Base-by-base conservation (phyloP, 2,329 filamentous ascomycete species). In the Didymella pomorum region DNA sequence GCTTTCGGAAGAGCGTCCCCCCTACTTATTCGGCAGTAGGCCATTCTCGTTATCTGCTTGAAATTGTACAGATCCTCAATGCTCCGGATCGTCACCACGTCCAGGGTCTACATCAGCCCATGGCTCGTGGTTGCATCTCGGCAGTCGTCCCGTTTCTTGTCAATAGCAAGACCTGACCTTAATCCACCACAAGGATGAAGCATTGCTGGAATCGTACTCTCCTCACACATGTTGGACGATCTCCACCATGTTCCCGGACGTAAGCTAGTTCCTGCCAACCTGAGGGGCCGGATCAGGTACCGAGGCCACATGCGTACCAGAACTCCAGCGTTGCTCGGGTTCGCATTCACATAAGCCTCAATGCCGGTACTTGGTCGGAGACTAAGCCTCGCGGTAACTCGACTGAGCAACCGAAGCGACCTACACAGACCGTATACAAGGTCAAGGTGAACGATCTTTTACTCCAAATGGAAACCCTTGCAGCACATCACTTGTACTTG, bases 361-460 rank as follows among this genome's bases (percentile, higher is more conserved):
- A 35, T 8, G 12, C 25, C 45, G 23, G 45, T 43, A 37, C 29
- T 49, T 55, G 21, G 6, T 35, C 45, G 29, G 23, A 26, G 37
- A 18, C n/a, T 51, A 52, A 26, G 21, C 21, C 43, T 18, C 11
- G 31, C 28, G 20, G 25, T 42, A 43, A 26, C 44, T 41, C n/a
- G 31, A 48, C 1, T 7, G 2, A 43, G 44, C 21, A 48, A 54
- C 43, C 23, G 28, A 43, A 54, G 44, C 52, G 44, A 54, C n/a
- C 33, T 33, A 9, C 11, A 21, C 29, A 18, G 35, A 20, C 35
- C 35, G 35, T 39, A 39, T 20, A 39, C 12, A 29, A 45, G 39
- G 29, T 45, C 41, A 3, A 51, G 10, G 23, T 41, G 29, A 33
- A 26, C 20, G 12, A 41, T 41, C 26, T 41, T 14, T 10, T 16